These are phyloP conservation scores for Metschnikowia cubensis DNA, from an alignment of 805 yeast species.

Conservation along the genomic window DNA sequence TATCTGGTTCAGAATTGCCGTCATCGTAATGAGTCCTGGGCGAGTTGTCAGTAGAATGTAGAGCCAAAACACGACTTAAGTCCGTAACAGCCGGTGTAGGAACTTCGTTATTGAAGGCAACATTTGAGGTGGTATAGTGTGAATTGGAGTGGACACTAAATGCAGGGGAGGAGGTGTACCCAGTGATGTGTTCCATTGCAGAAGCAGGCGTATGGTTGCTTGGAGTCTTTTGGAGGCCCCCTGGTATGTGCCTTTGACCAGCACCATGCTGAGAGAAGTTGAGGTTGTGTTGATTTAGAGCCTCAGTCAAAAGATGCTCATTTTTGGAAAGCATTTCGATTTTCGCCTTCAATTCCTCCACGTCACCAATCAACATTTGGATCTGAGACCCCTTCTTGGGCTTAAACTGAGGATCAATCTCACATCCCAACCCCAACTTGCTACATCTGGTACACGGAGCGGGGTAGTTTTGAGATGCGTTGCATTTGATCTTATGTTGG, in stretches of 20 bases:
- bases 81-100: conserved; percentile 13
- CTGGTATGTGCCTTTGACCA: conserved; percentile 6
- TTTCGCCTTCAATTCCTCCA: conserved; percentile 71
- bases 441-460: conserved; percentile 79
- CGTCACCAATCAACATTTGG: conserved; percentile 78
- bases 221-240: conserved; percentile 6
- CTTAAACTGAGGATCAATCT: conserved; percentile 85
- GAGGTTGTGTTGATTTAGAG: conserved; percentile 44
- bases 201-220: conserved; percentile 11
- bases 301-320: conserved; percentile 65
- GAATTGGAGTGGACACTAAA: neutral
- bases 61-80: conserved; percentile 20
- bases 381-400: conserved; percentile 92
- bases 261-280: conserved; percentile 19
- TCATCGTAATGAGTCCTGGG: conserved; percentile 20
- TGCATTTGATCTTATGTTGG: conserved; percentile 90
- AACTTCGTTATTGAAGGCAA: neutral
- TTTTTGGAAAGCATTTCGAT: conserved; percentile 61
- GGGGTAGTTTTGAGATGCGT: conserved; percentile 82
- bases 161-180: conserved; percentile 9
- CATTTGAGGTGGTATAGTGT: neutral
- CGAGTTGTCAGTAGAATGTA: conserved; percentile 28
- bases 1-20: conserved; percentile 4
- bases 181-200: conserved; percentile 16
- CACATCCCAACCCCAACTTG: conserved; percentile 74